These are phyloP conservation scores for Cryptosporidium sp. DNA, from an alignment of 169 alveolate species.

Conservation along the genomic window DNA sequence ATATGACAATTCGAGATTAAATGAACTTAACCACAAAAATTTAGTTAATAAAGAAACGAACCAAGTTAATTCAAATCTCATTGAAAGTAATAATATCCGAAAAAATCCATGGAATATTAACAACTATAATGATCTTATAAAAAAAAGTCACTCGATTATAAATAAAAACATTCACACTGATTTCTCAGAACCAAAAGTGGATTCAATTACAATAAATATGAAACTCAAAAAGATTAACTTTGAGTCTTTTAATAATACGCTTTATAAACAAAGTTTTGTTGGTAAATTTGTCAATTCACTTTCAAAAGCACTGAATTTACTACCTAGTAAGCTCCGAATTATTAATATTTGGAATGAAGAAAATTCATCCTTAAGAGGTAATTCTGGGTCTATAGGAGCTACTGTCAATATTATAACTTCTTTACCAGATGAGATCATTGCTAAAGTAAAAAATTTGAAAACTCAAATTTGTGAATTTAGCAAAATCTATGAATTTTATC, in stretches of 20 bases:
- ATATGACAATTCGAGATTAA: background rate
- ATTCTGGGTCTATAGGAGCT: background rate
- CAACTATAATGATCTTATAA: background rate
- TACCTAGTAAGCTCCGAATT: background rate
- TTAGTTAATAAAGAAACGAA: background rate
- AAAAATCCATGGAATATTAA: background rate
- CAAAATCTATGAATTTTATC: conserved; percentile 6
- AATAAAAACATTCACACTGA: conserved; percentile 7
- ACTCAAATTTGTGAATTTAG: conserved; percentile 1
- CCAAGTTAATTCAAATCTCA: background rate
- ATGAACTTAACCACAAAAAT: conserved; percentile 4
- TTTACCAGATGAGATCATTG: background rate
- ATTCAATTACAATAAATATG: conserved; percentile 24
- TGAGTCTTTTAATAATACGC: background rate
- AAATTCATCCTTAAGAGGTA: background rate
- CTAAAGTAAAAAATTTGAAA: background rate
- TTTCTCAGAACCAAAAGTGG: background rate
- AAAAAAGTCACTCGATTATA: background rate
- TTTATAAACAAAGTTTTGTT: background rate
- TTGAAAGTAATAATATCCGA: background rate
- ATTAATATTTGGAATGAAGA: conserved; percentile 32
- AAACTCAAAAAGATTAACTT: background rate
- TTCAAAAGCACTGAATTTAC: conserved; percentile 9
- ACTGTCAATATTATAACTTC: conserved; percentile 36
- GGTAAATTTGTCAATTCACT: conserved; percentile 1